phyloP scores from a whole-genome alignment of 192 early-diverging fungal species.

The Anaeromyces robustus region DNA sequence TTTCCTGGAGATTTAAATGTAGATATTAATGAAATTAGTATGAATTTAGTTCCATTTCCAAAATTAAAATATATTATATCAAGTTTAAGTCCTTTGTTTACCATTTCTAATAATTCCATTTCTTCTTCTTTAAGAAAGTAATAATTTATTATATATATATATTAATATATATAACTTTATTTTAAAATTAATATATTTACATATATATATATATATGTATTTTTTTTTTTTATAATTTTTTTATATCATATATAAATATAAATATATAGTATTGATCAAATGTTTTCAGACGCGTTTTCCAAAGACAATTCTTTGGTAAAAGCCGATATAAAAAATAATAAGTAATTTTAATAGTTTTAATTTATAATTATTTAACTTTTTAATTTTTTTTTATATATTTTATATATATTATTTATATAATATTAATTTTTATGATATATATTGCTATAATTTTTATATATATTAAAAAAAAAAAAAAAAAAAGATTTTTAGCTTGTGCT shows the following conservation, averaged over 20 bases:
- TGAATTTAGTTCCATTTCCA: slow-evolving; percentile 46
- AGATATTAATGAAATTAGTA: slow-evolving; percentile 47
- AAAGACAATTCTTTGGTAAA: slow-evolving; percentile 30
- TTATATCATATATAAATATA: not conserved
- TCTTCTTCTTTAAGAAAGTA: slow-evolving; percentile 12
- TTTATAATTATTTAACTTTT: slow-evolving; percentile 4
- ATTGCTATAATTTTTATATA: no score
- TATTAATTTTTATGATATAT: no score
- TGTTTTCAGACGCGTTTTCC: slow-evolving; percentile 37
- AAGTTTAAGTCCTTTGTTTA: slow-evolving; percentile 33
- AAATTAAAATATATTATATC: slow-evolving; percentile 33
- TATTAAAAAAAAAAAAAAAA: not conserved
- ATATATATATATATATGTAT: not conserved
- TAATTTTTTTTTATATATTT: not conserved
- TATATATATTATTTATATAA: no score
- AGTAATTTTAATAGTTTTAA: slow-evolving; percentile 8
- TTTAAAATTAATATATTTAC: not conserved
- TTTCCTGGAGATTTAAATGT: slow-evolving; percentile 43
- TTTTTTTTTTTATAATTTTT: not conserved
- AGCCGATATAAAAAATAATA: slow-evolving; percentile 19
- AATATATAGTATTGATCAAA: slow-evolving; percentile 29
- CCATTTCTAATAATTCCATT: slow-evolving; percentile 14
- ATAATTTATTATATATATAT: not conserved
- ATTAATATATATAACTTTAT: no score
- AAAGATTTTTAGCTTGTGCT: slow-evolving; percentile 28